Evolutionary conservation across 345 rosid genomes (phyloP).

Genomic region (Dipteronia sinensis): DNA sequence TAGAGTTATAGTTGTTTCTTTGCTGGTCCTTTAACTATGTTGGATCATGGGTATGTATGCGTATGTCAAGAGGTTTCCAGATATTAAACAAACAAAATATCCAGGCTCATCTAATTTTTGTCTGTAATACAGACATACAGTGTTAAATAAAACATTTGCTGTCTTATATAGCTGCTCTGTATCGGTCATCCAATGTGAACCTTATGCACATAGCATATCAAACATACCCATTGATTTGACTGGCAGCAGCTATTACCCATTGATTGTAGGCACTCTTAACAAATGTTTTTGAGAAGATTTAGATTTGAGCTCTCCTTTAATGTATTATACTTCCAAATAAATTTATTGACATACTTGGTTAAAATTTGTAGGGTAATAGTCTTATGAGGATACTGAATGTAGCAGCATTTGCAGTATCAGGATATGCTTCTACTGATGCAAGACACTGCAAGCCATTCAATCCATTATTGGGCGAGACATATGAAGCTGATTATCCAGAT

Average conservation of each 20-base stretch:
- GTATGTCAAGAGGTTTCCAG: too few species aligned
- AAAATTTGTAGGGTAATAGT: conserved; percentile 30
- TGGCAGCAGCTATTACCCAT: neutral
- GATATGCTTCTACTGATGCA: conserved; percentile 35
- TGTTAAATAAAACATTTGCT: too few species aligned
- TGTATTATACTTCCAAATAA: neutral
- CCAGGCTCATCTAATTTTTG: too few species aligned
- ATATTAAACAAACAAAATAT: too few species aligned
- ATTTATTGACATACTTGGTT: neutral
- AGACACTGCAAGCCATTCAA: conserved; percentile 39
- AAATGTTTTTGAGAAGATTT: neutral
- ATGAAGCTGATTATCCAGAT: conserved; percentile 39
- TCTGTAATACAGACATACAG: too few species aligned
- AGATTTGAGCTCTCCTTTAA: neutral
- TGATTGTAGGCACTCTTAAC: neutral
- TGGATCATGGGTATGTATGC: too few species aligned
- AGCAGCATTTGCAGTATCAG: conserved; percentile 41
- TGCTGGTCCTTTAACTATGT: too few species aligned
- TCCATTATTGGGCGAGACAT: conserved; percentile 38
- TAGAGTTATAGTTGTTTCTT: neutral
- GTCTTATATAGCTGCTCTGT: too few species aligned
- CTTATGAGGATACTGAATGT: conserved; percentile 36
- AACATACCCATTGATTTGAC: neutral
- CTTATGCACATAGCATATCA: neutral
- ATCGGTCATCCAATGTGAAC: neutral